phyloP scores from a whole-genome alignment of 2,329 filamentous ascomycete genomes.

The Samsoniella hepiali region DNA sequence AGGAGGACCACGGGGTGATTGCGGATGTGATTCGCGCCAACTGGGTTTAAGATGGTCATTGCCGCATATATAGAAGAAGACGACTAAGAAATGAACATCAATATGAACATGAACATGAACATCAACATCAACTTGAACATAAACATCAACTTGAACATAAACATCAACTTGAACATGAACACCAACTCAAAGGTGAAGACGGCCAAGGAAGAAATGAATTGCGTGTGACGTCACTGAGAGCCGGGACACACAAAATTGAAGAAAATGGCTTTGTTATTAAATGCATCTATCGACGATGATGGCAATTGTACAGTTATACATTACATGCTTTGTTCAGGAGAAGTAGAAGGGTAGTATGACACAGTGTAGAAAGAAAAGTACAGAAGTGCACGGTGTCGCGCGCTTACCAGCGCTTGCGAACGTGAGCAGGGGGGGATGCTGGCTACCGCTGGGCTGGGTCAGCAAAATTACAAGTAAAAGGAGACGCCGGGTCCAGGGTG shows the following conservation, averaged over 20 bases:
- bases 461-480: background rate
- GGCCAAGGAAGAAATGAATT: no score
- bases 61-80: no score
- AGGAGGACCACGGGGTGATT: constrained; percentile 74
- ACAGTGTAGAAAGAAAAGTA: background rate
- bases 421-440: background rate
- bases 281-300: constrained; percentile 6
- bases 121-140: no score
- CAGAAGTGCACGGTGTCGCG: background rate
- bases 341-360: background rate
- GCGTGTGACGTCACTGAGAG: no score
- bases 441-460: background rate
- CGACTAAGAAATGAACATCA: no score
- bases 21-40: constrained; percentile 62
- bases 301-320: constrained; percentile 4
- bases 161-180: no score
- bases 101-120: no score
- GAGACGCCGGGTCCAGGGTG: background rate
- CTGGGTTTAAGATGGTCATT: constrained; percentile 26
- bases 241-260: background rate
- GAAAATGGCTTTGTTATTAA: constrained; percentile 6
- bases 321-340: background rate
- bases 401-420: constrained; percentile 3
- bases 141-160: no score
- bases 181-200: no score